Evolutionary conservation across 2,329 filamentous ascomycete genomes (phyloP).

Genomic region (Xylaria sp.): DNA sequence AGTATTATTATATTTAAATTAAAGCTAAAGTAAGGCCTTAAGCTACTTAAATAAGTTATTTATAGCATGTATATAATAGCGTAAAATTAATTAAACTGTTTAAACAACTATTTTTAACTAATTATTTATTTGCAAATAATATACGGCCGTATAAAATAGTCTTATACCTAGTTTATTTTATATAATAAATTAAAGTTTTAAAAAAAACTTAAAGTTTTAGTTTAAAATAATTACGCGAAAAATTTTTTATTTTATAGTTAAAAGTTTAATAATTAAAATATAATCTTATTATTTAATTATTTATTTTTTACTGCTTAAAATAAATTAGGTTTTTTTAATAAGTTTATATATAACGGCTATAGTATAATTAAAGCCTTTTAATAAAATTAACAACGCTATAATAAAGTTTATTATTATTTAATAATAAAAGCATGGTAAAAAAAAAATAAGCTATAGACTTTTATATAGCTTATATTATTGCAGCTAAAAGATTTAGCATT

Average conservation of each 20-base stretch:
- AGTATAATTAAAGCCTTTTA: not conserved
- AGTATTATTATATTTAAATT: not conserved
- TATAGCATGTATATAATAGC: not conserved
- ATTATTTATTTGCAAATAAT: not conserved
- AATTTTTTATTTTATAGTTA: not conserved
- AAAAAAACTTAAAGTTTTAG: not conserved
- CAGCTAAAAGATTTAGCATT: not conserved
- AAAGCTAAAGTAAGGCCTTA: not conserved
- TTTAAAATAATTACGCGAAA: not conserved
- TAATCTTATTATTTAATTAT: not conserved
- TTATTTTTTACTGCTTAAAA: not conserved
- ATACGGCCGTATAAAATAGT: not conserved
- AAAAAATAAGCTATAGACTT: not conserved
- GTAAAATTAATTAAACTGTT: not conserved
- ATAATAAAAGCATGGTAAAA: not conserved
- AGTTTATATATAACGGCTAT: not conserved
- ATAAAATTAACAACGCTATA: not conserved
- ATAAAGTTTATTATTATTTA: not conserved
- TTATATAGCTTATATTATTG: not conserved
- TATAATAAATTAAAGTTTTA: not conserved
- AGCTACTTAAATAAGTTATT: not conserved
- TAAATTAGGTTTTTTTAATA: not conserved
- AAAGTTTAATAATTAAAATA: not conserved
- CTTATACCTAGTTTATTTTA: not conserved
- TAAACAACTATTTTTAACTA: not conserved